Evolutionary conservation across 1,139 yeast species (phyloP), one percentile per base, ranked within the genome.

Genomic region (Dujonia santamariae): DNA sequence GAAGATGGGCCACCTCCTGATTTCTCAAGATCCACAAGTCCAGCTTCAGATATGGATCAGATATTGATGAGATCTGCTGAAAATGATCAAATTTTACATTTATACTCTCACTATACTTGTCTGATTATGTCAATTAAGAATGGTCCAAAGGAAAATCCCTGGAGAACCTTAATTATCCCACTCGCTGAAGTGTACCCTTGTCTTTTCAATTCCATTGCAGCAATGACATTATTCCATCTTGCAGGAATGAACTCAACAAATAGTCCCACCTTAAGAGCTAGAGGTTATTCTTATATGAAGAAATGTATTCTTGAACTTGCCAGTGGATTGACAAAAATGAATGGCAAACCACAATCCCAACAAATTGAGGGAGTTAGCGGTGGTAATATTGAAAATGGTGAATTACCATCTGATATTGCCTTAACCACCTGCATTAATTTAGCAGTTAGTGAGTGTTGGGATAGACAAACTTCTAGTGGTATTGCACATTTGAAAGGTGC

Each of bases 371-470:
- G n/a, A n/a, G n/a, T n/a, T n/a, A n/a, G n/a, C n/a, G n/a, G n/a
- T n/a, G 4, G 4, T 11, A 17, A 17, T 4, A 12, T 13, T 19
- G 35, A 34, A 20, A 53, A 54, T 28, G 51, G 57, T 21, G 61
- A 70, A 3, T 61, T 77, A 9, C 80, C 81, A 2, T 76, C 78
- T n/a, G 85, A 79, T 46, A 75, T 79, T 17, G 85, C 85, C 1
- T 57, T 80, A 20, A 78, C 82, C 0, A 75, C 85, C 0, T 79
- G 86, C 41, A 53, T 80, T 36, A 75, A 78, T 18, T 58, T 80
- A 38, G 80, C 85, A 0, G 72, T 78, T 33, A 72, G 82, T 32
- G 87, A 81, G 51, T 68, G 81, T 1, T 81, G 86, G 85, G 83
- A 78, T 47, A 70, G 80, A 14, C 81, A 74, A 43, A 78, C 72